Percentiles rank a stretch among this genome's conserved stretches.
Conservation (phyloP, 495 filamentous ascomycete genomes). For the Trichoderma virens region DNA sequence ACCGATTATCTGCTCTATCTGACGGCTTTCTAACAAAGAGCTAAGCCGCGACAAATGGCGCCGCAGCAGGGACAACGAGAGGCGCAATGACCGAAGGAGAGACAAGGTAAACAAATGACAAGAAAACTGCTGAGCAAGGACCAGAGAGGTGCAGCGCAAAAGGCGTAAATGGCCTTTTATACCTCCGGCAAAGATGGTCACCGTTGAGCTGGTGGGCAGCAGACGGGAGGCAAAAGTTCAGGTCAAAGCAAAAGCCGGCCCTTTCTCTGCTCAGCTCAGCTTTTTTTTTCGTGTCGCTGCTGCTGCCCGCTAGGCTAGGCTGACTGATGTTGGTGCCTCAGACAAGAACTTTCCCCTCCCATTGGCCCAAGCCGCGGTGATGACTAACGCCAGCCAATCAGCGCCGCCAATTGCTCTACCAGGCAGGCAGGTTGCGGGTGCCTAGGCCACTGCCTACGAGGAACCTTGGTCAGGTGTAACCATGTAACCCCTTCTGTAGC, state of each 20-base stretch:
- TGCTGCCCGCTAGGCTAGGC: neutral
- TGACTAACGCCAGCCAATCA: constrained; percentile 1
- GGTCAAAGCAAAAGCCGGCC: neutral
- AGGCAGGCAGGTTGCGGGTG: neutral
- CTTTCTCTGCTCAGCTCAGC: constrained; percentile 2
- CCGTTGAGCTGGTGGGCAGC: neutral
- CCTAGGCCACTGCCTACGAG: neutral
- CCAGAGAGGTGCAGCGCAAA: neutral
- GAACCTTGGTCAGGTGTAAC: neutral
- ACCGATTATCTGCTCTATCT: neutral
- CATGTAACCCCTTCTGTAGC: neutral
- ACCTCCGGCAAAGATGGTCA: neutral
- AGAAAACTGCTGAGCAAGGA: neutral
- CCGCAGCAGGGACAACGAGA: neutral
- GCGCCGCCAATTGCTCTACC: neutral
- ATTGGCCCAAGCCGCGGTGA: neutral
- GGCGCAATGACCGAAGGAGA: neutral
- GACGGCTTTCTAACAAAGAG: neutral
- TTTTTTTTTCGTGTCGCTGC: constrained; percentile 7
- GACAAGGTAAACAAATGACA: neutral
- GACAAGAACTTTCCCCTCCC: neutral
- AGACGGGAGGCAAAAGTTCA: constrained; percentile 5
- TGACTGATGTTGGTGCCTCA: constrained; percentile 2
- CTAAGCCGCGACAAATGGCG: neutral
- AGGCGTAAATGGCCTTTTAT: neutral